A percentile compares a stretch with the other conserved stretches of the same genome.
Evolutionary conservation across 306 rosid species (phyloP).

Genomic region (Argentina anserina): DNA sequence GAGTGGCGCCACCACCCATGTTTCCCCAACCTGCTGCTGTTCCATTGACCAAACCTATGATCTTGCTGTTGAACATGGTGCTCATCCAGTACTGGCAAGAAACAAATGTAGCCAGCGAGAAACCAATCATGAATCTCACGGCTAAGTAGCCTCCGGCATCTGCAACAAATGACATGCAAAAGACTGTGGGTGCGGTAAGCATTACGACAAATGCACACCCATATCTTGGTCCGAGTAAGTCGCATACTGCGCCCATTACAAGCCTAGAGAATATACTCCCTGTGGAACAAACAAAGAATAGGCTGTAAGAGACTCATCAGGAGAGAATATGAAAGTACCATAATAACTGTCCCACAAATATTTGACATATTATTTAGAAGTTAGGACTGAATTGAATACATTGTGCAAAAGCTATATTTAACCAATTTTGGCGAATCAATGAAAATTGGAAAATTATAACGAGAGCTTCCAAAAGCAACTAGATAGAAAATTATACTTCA

Average conservation of each 20-base stretch:
- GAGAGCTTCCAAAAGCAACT: no score
- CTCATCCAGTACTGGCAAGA: constrained; percentile 99
- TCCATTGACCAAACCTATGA: constrained; percentile 78
- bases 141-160: constrained; percentile 60
- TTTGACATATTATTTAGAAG: no score
- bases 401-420: no score
- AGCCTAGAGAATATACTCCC: constrained; percentile 83
- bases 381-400: no score
- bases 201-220: constrained; percentile 75
- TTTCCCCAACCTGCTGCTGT: constrained; percentile 97
- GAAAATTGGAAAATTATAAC: no score
- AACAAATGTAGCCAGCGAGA: constrained; percentile 84
- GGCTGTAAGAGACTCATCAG: no score
- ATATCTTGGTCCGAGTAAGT: constrained; percentile 70
- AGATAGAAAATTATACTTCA: no score
- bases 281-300: background rate
- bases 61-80: constrained; percentile 78
- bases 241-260: constrained; percentile 75
- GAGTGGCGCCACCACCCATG: constrained; percentile 97
- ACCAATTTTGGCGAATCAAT: no score
- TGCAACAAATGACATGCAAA: constrained; percentile 70
- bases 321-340: no score
- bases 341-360: no score
- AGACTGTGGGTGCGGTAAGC: constrained; percentile 68
- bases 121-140: constrained; percentile 81